phyloP scores from a whole-genome alignment of 305 asterid genomes.

The Fraxinus xanthoxyloides region DNA sequence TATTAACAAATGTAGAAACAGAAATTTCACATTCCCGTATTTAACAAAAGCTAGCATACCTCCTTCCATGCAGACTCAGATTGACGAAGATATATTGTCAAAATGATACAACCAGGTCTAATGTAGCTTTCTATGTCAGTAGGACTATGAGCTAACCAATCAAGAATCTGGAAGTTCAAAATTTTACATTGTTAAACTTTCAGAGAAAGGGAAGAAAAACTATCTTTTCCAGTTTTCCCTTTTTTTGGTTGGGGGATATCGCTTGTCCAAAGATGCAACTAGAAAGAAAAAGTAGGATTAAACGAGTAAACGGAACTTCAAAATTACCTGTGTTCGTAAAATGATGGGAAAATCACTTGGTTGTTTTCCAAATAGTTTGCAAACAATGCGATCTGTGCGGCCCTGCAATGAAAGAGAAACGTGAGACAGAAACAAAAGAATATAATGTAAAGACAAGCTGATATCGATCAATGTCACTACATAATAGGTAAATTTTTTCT shows the following conservation, averaged over 20 bases:
- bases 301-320: not conserved
- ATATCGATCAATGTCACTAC: not conserved
- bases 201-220: slow-evolving; percentile 11
- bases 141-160: slow-evolving; percentile 82
- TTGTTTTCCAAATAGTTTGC: slow-evolving; percentile 79
- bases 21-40: not conserved
- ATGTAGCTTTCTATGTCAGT: slow-evolving; percentile 84
- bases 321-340: slow-evolving; percentile 66
- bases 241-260: not conserved
- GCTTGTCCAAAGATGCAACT: not conserved
- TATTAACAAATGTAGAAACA: not conserved
- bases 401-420: slow-evolving; percentile 39
- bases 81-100: slow-evolving; percentile 67
- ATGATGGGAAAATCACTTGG: slow-evolving; percentile 72
- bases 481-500: slow-evolving; percentile 11
- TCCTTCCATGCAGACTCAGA: slow-evolving; percentile 75
- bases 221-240: not conserved
- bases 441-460: not conserved
- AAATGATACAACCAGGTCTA: slow-evolving; percentile 74
- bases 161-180: slow-evolving; percentile 62
- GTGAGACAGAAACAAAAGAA: not conserved
- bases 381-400: slow-evolving; percentile 81
- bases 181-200: slow-evolving; percentile 21
- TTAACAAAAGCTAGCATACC: slow-evolving; percentile 38
- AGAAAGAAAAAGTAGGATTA: not conserved